Evolutionary conservation across 2,329 filamentous ascomycete species (phyloP).

Genomic region (Diaporthe capsici): DNA sequence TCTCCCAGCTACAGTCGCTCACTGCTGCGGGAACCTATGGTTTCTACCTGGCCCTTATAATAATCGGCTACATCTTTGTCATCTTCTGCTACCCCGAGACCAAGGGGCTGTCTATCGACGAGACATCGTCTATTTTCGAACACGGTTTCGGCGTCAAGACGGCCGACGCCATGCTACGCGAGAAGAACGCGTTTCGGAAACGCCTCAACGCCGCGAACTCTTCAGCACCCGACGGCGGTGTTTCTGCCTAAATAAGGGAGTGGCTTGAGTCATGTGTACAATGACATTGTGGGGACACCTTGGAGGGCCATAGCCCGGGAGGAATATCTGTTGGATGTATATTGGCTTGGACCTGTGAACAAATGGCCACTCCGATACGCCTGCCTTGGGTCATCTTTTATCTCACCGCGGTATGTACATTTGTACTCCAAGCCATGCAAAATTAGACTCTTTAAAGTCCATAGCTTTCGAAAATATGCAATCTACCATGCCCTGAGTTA

Average conservation of each 20-base stretch:
- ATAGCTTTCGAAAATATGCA: too few species aligned
- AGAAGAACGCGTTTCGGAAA: slow-evolving; percentile 1
- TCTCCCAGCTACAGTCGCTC: slow-evolving; percentile 60
- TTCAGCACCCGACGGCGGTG: background rate
- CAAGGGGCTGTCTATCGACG: slow-evolving; percentile 65
- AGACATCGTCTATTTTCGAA: slow-evolving; percentile 60
- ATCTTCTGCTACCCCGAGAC: slow-evolving; percentile 64
- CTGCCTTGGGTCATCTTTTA: too few species aligned
- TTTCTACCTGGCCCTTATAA: slow-evolving; percentile 62
- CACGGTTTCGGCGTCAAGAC: slow-evolving; percentile 58
- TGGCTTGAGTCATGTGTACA: too few species aligned
- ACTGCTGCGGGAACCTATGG: slow-evolving; percentile 62
- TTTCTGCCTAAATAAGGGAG: background rate
- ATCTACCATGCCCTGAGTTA: too few species aligned
- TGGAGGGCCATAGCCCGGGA: background rate
- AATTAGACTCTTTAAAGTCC: too few species aligned
- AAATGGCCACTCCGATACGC: background rate
- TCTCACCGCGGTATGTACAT: too few species aligned
- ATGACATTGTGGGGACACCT: background rate
- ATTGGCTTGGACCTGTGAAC: background rate
- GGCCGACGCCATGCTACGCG: slow-evolving; percentile 50
- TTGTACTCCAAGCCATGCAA: too few species aligned
- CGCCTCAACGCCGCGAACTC: background rate
- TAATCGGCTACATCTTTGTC: slow-evolving; percentile 60
- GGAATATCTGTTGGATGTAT: background rate